These are phyloP conservation scores for Teunomyces kruisii DNA, from an alignment of 805 yeast species.

Conservation along the genomic window DNA sequence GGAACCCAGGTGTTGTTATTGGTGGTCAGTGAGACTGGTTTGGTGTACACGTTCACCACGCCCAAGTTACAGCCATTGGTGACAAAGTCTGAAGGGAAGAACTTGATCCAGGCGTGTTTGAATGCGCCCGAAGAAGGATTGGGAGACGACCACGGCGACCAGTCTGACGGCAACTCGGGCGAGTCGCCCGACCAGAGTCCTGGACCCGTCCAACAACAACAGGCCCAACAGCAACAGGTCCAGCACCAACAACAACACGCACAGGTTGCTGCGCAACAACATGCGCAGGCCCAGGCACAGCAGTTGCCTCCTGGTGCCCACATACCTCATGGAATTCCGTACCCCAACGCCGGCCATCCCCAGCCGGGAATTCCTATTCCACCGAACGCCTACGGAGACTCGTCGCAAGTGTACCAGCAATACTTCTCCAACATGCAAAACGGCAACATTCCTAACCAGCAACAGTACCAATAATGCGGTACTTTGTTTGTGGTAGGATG, in stretches of 20 bases:
- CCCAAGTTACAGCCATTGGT: constrained; percentile 98
- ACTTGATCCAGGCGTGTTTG: constrained; percentile 92
- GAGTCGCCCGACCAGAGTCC: constrained; percentile 43
- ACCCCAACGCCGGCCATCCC: constrained; percentile 42
- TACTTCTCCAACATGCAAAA: constrained; percentile 59
- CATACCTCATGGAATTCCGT: constrained; percentile 46
- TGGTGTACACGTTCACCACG: constrained; percentile 97
- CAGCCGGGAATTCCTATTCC: constrained; percentile 43
- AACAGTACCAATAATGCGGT: constrained; percentile 50
- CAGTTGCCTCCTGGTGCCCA: constrained; percentile 39
- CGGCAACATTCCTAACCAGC: constrained; percentile 47
- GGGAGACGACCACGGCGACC: constrained; percentile 60
- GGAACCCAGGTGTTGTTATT: constrained; percentile 95
- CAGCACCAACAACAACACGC: constrained; percentile 23
- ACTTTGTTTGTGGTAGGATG: too few relatives aligned
- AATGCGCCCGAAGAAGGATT: constrained; percentile 91
- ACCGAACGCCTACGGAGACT: constrained; percentile 48
- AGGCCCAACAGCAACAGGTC: constrained; percentile 25
- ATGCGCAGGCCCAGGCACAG: constrained; percentile 31
- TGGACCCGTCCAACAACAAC: constrained; percentile 5
- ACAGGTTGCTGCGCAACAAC: constrained; percentile 25
- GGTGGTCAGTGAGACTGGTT: constrained; percentile 97
- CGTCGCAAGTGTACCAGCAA: constrained; percentile 59
- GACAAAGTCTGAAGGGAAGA: constrained; percentile 95
- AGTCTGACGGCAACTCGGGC: constrained; percentile 48